Conservation (phyloP, 352 stramenopile genomes). For the Aphanomyces cochlioides region DNA sequence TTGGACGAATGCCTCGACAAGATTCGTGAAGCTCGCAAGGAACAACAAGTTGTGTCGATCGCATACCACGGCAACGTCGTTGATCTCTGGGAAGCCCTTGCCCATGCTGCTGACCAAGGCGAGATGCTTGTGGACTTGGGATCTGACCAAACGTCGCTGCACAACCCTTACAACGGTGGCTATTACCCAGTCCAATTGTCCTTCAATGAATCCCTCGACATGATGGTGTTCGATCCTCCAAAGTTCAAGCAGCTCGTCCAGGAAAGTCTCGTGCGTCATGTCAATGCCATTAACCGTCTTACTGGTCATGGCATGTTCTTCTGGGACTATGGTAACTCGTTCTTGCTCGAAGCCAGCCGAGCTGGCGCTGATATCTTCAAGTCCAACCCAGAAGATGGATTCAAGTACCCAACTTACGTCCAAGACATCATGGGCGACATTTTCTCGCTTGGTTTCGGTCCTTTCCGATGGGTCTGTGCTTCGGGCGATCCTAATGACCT, state of each 20-base stretch:
- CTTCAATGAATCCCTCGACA: slow-evolving; percentile 74
- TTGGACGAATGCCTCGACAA: slow-evolving; percentile 62
- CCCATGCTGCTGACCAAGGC: slow-evolving; percentile 66
- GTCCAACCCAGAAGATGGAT: slow-evolving; percentile 53
- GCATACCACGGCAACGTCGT: slow-evolving; percentile 86
- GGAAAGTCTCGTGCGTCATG: slow-evolving; percentile 71
- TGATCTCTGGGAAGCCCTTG: slow-evolving; percentile 78
- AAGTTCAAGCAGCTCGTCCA: slow-evolving; percentile 80
- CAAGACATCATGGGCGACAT: slow-evolving; percentile 91
- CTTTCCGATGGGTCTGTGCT: slow-evolving; percentile 88
- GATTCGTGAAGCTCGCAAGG: slow-evolving; percentile 51
- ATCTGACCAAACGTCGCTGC: slow-evolving; percentile 85
- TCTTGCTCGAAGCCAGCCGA: slow-evolving; percentile 76
- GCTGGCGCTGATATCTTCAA: slow-evolving; percentile 75
- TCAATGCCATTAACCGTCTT: slow-evolving; percentile 75
- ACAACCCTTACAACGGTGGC: slow-evolving; percentile 87
- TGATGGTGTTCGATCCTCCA: slow-evolving; percentile 72
- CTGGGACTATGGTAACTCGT: slow-evolving; percentile 90
- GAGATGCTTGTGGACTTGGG: slow-evolving; percentile 81
- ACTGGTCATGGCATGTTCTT: slow-evolving; percentile 78
- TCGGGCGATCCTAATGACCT: slow-evolving; percentile 62
- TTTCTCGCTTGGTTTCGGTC: slow-evolving; percentile 86
- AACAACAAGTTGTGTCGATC: slow-evolving; percentile 69
- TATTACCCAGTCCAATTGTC: slow-evolving; percentile 85
- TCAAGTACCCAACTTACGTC: slow-evolving; percentile 86